A percentile compares a stretch with the other conserved stretches of the same genome.
phyloP scores from a whole-genome alignment of 805 yeast genomes.

The Komagataella kurtzmanii region DNA sequence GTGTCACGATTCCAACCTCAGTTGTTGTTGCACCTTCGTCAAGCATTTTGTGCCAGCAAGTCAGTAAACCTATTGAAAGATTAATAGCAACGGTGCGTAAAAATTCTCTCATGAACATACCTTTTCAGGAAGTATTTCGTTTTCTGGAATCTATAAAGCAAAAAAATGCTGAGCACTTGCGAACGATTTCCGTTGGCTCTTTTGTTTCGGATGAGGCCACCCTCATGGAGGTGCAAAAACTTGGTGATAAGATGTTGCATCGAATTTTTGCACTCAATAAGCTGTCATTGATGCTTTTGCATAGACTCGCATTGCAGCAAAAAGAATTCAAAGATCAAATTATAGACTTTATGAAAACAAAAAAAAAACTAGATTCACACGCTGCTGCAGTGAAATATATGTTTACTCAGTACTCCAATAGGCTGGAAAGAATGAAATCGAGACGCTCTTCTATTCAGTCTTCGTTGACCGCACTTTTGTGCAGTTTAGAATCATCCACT shows the following conservation, averaged over 20 bases:
- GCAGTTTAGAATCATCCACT: not conserved
- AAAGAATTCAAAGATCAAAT: constrained; percentile 11
- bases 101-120: not conserved
- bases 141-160: not conserved
- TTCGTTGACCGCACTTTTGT: not conserved
- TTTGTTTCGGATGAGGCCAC: not conserved
- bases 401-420: not conserved
- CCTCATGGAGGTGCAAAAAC: not conserved
- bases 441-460: not conserved
- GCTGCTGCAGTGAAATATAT: not conserved
- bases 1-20: not conserved
- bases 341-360: too few species aligned
- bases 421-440: not conserved
- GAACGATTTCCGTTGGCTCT: not conserved
- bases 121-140: not conserved
- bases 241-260: not conserved
- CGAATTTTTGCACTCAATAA: not conserved
- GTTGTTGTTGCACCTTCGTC: not conserved
- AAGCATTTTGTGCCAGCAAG: not conserved
- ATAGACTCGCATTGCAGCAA: not conserved
- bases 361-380: not conserved
- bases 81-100: not conserved
- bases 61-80: not conserved
- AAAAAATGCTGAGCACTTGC: not conserved
- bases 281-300: not conserved